A percentile compares a stretch with the other conserved stretches of the same genome.
Evolutionary conservation across 495 filamentous ascomycete species (phyloP).

Genomic region (Tuber aestivum): DNA sequence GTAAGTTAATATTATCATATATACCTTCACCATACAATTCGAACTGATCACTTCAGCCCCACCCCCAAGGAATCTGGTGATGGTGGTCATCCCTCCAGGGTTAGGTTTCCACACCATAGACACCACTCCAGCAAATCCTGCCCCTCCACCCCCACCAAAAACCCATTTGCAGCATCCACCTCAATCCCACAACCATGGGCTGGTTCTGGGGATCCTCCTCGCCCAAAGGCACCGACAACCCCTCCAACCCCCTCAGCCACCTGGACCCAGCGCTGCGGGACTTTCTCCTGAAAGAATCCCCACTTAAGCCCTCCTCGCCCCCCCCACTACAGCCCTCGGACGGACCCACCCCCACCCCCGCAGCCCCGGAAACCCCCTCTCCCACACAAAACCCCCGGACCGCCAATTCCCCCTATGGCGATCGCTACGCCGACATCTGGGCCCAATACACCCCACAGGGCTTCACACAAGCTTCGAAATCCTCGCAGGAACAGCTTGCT

Average conservation of each 20-base stretch:
- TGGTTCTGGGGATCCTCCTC: constrained; percentile 58
- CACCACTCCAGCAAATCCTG: neutral
- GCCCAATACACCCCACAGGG: constrained; percentile 68
- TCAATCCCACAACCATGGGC: constrained; percentile 51
- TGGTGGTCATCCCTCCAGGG: neutral
- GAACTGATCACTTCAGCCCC: neutral
- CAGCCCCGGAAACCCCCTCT: constrained; percentile 26
- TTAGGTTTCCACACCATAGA: neutral
- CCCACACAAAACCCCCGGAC: constrained; percentile 20
- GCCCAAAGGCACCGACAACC: constrained; percentile 39
- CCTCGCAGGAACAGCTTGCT: constrained; percentile 64
- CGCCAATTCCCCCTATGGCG: constrained; percentile 55
- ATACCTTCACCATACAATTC: no score
- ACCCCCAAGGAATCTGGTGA: neutral
- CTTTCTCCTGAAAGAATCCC: constrained; percentile 77
- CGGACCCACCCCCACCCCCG: constrained; percentile 38
- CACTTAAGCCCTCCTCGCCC: constrained; percentile 50
- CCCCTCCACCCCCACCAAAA: neutral
- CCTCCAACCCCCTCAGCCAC: constrained; percentile 66
- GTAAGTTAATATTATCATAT: no score
- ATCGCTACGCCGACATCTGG: constrained; percentile 92
- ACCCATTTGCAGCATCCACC: neutral
- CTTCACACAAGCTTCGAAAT: constrained; percentile 58
- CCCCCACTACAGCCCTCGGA: constrained; percentile 47
- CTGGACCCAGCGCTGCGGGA: constrained; percentile 79